These are phyloP conservation scores for Ormosia semicastrata DNA, from an alignment of 306 rosid species.

Conservation along the genomic window DNA sequence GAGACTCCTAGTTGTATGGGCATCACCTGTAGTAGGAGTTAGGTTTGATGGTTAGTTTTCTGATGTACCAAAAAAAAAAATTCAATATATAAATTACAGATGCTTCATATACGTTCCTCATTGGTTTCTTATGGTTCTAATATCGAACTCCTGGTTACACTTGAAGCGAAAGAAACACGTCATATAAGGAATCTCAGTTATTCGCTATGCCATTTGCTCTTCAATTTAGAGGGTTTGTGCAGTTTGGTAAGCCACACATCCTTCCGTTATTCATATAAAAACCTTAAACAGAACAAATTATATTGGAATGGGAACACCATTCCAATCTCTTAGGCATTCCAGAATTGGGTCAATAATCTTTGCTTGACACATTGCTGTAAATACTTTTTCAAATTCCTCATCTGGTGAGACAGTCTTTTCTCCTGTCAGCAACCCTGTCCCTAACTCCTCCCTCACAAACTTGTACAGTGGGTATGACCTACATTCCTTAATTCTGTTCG, in stretches of 20 bases:
- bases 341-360: conserved; percentile 48
- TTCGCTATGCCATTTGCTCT: background rate
- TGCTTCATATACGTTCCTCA: background rate
- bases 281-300: background rate
- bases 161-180: background rate
- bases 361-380: conserved; percentile 42
- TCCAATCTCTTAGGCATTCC: conserved; percentile 44
- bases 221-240: background rate
- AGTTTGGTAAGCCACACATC: background rate
- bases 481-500: conserved; percentile 45
- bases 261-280: background rate
- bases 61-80: background rate
- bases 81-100: background rate
- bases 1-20: too few species aligned
- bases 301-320: conserved; percentile 33
- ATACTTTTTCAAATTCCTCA: conserved; percentile 59
- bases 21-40: too few species aligned
- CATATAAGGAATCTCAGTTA: background rate
- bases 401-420: conserved; percentile 51
- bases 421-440: conserved; percentile 39
- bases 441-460: conserved; percentile 50
- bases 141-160: background rate
- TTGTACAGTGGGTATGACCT: conserved; percentile 56
- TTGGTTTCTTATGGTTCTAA: background rate
- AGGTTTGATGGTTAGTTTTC: background rate